These are phyloP conservation scores for Detonula confervacea DNA, from an alignment of 352 stramenopile genomes.

Conservation along the genomic window DNA sequence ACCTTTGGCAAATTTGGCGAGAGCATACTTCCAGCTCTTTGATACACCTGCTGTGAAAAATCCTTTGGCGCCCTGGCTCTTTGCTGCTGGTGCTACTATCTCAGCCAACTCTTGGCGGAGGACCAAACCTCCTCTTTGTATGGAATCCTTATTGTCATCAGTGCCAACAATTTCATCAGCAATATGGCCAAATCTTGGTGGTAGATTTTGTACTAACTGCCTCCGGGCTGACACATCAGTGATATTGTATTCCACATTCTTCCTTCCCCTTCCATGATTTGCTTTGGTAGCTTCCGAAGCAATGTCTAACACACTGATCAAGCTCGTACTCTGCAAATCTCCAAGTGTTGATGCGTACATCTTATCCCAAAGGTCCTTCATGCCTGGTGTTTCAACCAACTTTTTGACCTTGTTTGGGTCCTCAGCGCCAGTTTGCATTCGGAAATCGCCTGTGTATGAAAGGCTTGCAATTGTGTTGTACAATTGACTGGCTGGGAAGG, in stretches of 20 bases:
- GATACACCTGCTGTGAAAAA: conserved; percentile 71
- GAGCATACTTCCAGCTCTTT: conserved; percentile 75
- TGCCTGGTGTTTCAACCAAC: conserved; percentile 71
- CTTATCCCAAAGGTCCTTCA: conserved; percentile 69
- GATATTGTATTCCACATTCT: conserved; percentile 32
- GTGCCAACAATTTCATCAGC: conserved; percentile 42
- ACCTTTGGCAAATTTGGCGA: conserved; percentile 81
- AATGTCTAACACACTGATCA: conserved; percentile 34
- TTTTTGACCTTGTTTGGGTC: conserved; percentile 82
- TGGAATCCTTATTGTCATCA: conserved; percentile 9
- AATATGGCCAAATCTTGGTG: conserved; percentile 32
- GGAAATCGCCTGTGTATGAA: conserved; percentile 81
- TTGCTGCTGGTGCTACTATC: conserved; percentile 66
- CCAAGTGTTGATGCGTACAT: conserved; percentile 62
- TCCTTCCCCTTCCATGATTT: neutral
- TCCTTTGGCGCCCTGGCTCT: conserved; percentile 78
- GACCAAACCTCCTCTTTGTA: conserved; percentile 18
- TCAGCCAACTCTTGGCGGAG: conserved; percentile 44
- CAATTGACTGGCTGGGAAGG: conserved; percentile 49
- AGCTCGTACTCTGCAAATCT: conserved; percentile 44
- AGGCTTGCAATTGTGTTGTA: conserved; percentile 74
- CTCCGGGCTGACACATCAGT: conserved; percentile 31
- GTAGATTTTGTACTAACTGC: conserved; percentile 46
- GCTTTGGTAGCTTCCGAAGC: neutral
- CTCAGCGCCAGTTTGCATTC: conserved; percentile 80